Evolutionary conservation across 164 flowering plant genomes (phyloP), one percentile per base, ranked within the genome.

Genomic region (Stephania cephalantha): DNA sequence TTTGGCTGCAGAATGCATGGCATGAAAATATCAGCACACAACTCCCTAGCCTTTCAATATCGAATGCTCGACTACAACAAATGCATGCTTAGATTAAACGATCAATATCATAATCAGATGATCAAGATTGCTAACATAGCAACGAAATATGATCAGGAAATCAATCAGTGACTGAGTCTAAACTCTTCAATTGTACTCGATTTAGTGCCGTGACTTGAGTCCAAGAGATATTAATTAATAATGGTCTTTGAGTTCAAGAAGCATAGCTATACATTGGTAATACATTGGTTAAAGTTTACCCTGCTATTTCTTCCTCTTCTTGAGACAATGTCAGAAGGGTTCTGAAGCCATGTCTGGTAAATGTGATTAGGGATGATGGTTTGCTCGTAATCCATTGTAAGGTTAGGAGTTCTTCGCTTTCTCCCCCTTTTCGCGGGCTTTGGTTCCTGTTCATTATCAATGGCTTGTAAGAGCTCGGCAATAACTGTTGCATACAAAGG

Each of bases 281-380:
- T 25, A 25, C 25, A 25, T 25, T 25, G 25, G 5, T 58, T 15
- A 42, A 7, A 45, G 58, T 61, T 10, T 50, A 89, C 91, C 95
- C 85, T 89, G 79, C 82, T 85, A 76, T 86, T 86, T 78, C 85
- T 86, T 79, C 87, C 85, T 83, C 86, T 83, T 77, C 83, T 85
- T 20, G 85, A 70, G 69, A 84, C 81, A 67, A 92, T 84, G 73
- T 91, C 89, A 44, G 95, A 85, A 63, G 94, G 8, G 73, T 85
- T 69, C 76, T 88, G 86, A 71, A 95, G 93, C 99, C 99, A 93
- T 17, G 89, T 79, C 81, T 90, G 97, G 85, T 85, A 93, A 44
- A 84, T 30, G 6, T 82, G 85, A 25, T 90, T 90, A 17, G 96
- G 85, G 48, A 93, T 86, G 67, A 93, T 86, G 65, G 87, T 93